Evolutionary conservation across 225 moss, liverwort and hornwort genomes (phyloP).

Genomic region (Physcomitrium patens): DNA sequence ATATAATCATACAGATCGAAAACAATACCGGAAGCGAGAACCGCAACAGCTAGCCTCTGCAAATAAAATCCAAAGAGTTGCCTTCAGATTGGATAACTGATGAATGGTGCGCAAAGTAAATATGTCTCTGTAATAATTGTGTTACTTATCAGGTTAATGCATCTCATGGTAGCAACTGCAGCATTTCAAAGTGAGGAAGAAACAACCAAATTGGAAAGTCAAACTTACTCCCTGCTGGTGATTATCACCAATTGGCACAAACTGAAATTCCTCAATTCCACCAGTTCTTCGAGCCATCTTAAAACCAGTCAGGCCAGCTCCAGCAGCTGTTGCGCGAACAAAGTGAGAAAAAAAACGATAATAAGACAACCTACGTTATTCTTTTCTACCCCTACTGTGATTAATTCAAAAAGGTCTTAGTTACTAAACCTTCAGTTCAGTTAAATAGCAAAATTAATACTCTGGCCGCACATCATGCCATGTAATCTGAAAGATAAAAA

Average conservation of each 20-base stretch:
- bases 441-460: neutral
- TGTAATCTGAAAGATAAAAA: conserved; percentile 15
- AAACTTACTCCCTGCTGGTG: conserved; percentile 94
- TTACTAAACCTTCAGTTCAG: neutral
- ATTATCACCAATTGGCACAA: conserved; percentile 84
- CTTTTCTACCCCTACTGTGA: conserved; percentile 6
- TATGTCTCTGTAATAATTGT: conserved; percentile 20
- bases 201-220: conserved; percentile 2
- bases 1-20: conserved; percentile 72
- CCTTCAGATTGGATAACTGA: conserved; percentile 2
- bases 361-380: neutral
- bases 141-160: conserved; percentile 23
- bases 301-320: conserved; percentile 95
- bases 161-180: conserved; percentile 11
- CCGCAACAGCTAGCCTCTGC: conserved; percentile 93
- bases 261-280: conserved; percentile 92
- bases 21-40: conserved; percentile 85
- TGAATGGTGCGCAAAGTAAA: neutral
- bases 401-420: conserved; percentile 19
- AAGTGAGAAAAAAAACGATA: conserved; percentile 7
- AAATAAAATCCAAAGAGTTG: conserved; percentile 29
- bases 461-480: neutral
- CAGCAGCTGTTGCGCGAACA: conserved; percentile 72
- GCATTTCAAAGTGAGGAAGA: conserved; percentile 23
- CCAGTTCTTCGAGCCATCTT: conserved; percentile 99